Percentiles rank a stretch among this genome's conserved stretches.
phyloP scores from a whole-genome alignment of 805 yeast genomes.

The Starmera amethionina region DNA sequence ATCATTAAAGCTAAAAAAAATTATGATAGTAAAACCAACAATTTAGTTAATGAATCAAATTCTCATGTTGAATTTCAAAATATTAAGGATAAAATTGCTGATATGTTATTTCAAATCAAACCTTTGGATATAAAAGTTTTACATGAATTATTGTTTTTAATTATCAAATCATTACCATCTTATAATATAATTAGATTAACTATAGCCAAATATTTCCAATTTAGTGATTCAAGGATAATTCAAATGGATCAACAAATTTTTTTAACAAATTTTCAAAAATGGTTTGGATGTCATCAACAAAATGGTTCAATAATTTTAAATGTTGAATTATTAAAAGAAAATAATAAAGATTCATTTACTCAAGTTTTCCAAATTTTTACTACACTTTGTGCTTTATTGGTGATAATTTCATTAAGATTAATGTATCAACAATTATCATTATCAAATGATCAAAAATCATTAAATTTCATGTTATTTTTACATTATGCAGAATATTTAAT shows the following conservation, averaged over 20 bases:
- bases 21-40: not conserved
- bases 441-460: too few relatives aligned
- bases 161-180: not conserved
- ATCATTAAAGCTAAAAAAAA: not conserved
- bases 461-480: too few relatives aligned
- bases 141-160: not conserved
- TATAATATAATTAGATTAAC: not conserved
- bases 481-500: too few relatives aligned
- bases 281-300: not conserved
- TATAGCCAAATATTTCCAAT: not conserved
- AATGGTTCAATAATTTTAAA: not conserved
- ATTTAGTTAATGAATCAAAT: not conserved
- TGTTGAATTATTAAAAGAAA: too few relatives aligned
- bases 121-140: not conserved
- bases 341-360: too few relatives aligned
- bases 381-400: too few relatives aligned
- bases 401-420: too few relatives aligned
- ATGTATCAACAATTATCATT: too few relatives aligned
- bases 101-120: not conserved
- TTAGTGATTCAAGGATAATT: not conserved
- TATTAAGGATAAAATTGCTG: not conserved
- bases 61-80: not conserved
- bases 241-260: not conserved
- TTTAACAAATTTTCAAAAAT: not conserved
- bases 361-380: too few relatives aligned